phyloP scores from a whole-genome alignment of 495 filamentous ascomycete genomes.

The Aspergillus sclerotiicarbonarius region DNA sequence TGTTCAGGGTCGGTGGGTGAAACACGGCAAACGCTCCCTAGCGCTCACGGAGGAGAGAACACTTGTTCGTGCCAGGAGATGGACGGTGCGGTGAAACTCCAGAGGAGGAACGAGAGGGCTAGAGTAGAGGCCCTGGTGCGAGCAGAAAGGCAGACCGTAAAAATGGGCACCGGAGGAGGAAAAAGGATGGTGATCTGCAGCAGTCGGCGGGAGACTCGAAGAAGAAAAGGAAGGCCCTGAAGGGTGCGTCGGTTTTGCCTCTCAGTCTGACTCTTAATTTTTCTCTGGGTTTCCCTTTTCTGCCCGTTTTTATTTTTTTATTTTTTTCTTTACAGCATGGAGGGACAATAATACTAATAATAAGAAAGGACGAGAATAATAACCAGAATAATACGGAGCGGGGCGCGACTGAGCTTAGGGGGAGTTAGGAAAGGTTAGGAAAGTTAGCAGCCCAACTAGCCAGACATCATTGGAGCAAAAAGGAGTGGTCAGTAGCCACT shows the following conservation, averaged over 20 bases:
- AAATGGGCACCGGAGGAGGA: constrained; percentile 3
- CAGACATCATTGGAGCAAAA: constrained; percentile 16
- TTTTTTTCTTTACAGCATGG: constrained; percentile 3
- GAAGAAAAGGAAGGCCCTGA: constrained; percentile 7
- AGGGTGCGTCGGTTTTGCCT: constrained; percentile 1
- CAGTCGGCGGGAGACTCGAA: constrained; percentile 3
- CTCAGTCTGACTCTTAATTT: constrained; percentile 4
- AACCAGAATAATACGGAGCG: constrained; percentile 16
- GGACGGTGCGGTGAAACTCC: not conserved
- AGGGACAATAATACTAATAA: constrained; percentile 6
- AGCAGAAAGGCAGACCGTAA: constrained; percentile 4
- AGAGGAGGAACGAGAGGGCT: constrained; percentile 8
- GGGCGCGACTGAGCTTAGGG: constrained; percentile 11
- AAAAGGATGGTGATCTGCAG: constrained; percentile 15
- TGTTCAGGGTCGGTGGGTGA: constrained; percentile 3
- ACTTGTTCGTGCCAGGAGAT: constrained; percentile 4
- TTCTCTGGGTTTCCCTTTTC: constrained; percentile 4
- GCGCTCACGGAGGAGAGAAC: not conserved
- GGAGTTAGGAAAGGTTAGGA: constrained; percentile 14
- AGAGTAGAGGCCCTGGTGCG: constrained; percentile 1
- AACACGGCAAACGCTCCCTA: constrained; percentile 1
- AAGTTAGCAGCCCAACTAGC: constrained; percentile 11
- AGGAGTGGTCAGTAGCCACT: constrained; percentile 10
- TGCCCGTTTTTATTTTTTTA: not conserved
- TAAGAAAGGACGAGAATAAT: constrained; percentile 7